Evolutionary conservation across 345 rosid species (phyloP).

Genomic region (Abelmoschus esculentus): DNA sequence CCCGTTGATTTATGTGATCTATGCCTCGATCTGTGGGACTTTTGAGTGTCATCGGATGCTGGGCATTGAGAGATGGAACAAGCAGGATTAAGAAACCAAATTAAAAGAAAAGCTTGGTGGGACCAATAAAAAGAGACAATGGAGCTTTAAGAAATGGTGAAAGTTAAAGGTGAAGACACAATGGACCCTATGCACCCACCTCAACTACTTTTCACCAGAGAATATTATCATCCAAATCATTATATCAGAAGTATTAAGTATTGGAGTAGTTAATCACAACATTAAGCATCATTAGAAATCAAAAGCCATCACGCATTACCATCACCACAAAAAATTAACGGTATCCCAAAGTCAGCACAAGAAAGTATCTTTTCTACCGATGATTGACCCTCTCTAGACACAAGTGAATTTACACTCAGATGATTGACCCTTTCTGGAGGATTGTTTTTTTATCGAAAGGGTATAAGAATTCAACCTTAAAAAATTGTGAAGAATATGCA

Average conservation of each 20-base stretch:
- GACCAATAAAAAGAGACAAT: conserved; percentile 32
- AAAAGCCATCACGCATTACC: neutral
- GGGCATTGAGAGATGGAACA: conserved; percentile 25
- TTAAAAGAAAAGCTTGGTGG: conserved; percentile 24
- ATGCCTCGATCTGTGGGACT: conserved; percentile 80
- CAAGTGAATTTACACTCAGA: neutral
- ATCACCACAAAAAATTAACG: neutral
- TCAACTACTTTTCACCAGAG: conserved; percentile 21
- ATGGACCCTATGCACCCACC: conserved; percentile 64
- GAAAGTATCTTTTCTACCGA: neutral
- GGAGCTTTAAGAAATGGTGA: conserved; percentile 39
- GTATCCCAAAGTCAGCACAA: neutral
- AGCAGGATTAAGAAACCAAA: conserved; percentile 16
- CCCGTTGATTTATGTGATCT: conserved; percentile 58
- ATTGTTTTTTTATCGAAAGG: neutral
- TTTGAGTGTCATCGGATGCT: conserved; percentile 78
- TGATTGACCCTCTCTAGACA: no score
- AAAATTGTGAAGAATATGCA: neutral
- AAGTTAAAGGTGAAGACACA: conserved; percentile 41
- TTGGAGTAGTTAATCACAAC: conserved; percentile 4
- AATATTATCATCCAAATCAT: conserved; percentile 6
- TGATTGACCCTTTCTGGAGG: neutral
- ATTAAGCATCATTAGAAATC: neutral
- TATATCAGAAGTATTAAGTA: neutral
- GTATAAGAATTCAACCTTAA: neutral